Base-by-base conservation (phyloP, 23 red algal species). In the Pyropia haitanensis region DNA sequence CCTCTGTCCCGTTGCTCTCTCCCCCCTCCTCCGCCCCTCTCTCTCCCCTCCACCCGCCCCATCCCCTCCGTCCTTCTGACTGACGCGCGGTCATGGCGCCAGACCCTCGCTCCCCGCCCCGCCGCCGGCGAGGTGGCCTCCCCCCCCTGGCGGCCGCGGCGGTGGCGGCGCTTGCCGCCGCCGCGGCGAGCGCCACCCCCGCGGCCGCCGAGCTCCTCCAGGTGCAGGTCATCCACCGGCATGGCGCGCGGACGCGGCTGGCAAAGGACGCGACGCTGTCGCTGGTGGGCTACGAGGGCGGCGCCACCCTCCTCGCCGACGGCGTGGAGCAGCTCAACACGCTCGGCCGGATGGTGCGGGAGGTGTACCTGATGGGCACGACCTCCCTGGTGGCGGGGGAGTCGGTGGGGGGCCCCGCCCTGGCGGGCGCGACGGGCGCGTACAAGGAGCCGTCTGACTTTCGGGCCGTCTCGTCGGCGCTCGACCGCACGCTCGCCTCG, bases 221-320 rank as follows among this genome's bases (percentile, higher is more conserved):
- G 61, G 60, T 87, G 18, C 71, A 71, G 31, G 39, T 87, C 61
- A 50, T 87, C 50, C 81, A 87, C 53, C 71, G 81, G 18, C 81
- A 87, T 53, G 81, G 81, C 28, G 81, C 81, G 7, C 60, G 81
- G 19, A 29, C 39, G 29, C 71, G 29, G 14, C 49, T 87, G 18
- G 54, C 33, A 1, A 87, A 87, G 23, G 48, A 50, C 46, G 50
- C 81, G 5, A 71, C 65, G 3, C 58, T 75, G 18, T 46, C 39
- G 5, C 39, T 46, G 39, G 54, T 64, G 3, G 39, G 62, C 15
- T 27, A 61, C 5, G 81, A 87, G 53, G 33, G 53, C 18, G 63
- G 65, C 29, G 49, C 70, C 2, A 33, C 21, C 19, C 73, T 77
- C 19, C 67, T 73, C 46, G 18, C 15, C 14, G 32, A 26, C 16